phyloP scores from a whole-genome alignment of 768 basidiomycete species.

The Paxillus rubicundulus region DNA sequence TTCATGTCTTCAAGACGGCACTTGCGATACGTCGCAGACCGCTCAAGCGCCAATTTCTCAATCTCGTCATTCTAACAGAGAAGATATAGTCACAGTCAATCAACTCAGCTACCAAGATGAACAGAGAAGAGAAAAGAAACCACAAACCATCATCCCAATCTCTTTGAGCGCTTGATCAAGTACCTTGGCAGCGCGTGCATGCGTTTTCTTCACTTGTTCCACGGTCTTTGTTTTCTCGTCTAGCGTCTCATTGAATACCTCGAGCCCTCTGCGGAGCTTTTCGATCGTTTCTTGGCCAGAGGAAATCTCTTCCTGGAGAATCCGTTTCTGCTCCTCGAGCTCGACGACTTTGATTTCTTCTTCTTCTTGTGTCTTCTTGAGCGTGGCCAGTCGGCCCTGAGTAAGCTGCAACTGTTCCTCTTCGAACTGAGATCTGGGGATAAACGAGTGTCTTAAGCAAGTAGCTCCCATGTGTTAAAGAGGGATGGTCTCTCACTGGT shows the following conservation, averaged over 20 bases:
- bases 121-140: conserved; percentile 22
- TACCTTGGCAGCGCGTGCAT: conserved; percentile 65
- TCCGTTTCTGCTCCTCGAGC: conserved; percentile 52
- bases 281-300: conserved; percentile 54
- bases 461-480: neutral
- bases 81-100: neutral
- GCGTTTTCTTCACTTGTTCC: conserved; percentile 71
- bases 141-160: conserved; percentile 69
- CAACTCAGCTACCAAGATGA: conserved; percentile 12
- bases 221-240: conserved; percentile 74
- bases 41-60: conserved; percentile 80
- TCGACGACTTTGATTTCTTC: conserved; percentile 55
- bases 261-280: conserved; percentile 59
- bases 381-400: conserved; percentile 57
- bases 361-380: conserved; percentile 49
- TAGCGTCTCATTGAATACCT: conserved; percentile 55
- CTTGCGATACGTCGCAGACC: conserved; percentile 84
- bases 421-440: conserved; percentile 73
- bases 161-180: conserved; percentile 91
- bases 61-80: conserved; percentile 77
- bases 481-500: conserved; percentile 59
- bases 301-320: conserved; percentile 58
- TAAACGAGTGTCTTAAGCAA: conserved; percentile 5
- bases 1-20: conserved; percentile 92
- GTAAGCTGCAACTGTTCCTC: conserved; percentile 65